Conservation (phyloP, 2,329 filamentous ascomycete genomes). For the Pleoardoris graminearum region DNA sequence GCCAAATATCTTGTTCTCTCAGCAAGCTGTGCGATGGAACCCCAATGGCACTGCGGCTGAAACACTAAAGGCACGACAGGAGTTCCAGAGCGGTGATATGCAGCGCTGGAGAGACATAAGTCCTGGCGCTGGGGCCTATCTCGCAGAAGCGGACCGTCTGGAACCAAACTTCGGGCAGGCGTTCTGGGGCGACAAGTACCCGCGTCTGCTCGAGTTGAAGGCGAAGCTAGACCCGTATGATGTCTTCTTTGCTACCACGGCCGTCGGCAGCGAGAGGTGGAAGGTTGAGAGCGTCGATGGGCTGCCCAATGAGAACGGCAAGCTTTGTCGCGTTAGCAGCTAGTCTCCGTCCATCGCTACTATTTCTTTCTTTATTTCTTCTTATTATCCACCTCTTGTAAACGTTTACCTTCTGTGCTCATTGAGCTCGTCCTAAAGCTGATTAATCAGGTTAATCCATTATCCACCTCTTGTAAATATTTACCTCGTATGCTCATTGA, state of each 20-base stretch:
- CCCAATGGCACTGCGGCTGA: constrained; percentile 33
- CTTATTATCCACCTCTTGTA: too few species aligned
- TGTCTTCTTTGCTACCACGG: constrained; percentile 40
- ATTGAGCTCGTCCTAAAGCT: too few species aligned
- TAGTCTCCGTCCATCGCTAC: neutral
- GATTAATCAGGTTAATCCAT: too few species aligned
- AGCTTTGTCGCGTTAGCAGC: constrained; percentile 34
- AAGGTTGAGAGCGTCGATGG: constrained; percentile 40
- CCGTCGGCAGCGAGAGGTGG: constrained; percentile 42
- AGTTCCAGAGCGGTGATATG: constrained; percentile 33
- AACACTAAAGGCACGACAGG: constrained; percentile 28
- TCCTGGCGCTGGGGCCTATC: constrained; percentile 34
- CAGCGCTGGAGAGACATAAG: constrained; percentile 40
- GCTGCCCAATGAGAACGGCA: constrained; percentile 42
- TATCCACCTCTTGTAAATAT: too few species aligned
- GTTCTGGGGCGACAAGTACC: constrained; percentile 41
- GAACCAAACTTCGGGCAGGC: constrained; percentile 39
- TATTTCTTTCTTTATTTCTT: neutral
- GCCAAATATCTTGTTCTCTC: constrained; percentile 28
- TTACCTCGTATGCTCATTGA: too few species aligned
- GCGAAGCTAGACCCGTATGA: constrained; percentile 39
- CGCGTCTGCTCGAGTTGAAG: constrained; percentile 33
- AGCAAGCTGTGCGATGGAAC: constrained; percentile 40
- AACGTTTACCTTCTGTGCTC: too few species aligned
- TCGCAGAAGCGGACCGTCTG: constrained; percentile 38